phyloP scores from a whole-genome alignment of 768 basidiomycete species.

The Galerina sulciceps region DNA sequence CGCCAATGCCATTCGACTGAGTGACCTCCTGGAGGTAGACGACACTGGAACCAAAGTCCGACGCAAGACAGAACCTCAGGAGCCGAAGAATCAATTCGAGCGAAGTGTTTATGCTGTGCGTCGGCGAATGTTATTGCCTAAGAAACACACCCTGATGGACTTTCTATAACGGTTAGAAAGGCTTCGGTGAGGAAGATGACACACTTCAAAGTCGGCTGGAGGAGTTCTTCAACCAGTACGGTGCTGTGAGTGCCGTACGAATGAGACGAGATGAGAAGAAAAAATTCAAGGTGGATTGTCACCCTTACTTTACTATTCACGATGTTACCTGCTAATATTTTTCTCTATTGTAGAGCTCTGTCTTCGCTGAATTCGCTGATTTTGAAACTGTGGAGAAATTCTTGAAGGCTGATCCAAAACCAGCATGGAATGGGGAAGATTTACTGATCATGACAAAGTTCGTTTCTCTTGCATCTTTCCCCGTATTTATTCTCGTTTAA shows the following conservation, averaged over 20 bases:
- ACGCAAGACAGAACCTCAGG: conserved; percentile 73
- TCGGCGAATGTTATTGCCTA: conserved; percentile 19
- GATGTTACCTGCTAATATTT: background rate
- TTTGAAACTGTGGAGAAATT: conserved; percentile 72
- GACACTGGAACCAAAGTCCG: conserved; percentile 74
- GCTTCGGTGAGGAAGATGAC: conserved; percentile 71
- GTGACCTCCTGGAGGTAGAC: conserved; percentile 71
- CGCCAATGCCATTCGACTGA: conserved; percentile 61
- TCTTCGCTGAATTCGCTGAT: conserved; percentile 90
- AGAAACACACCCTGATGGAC: background rate
- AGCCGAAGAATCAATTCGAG: conserved; percentile 79
- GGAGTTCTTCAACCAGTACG: conserved; percentile 79
- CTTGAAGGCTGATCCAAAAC: conserved; percentile 81
- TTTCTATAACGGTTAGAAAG: conserved; percentile 64
- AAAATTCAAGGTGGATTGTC: conserved; percentile 75
- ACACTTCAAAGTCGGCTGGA: conserved; percentile 77
- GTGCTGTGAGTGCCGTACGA: conserved; percentile 78
- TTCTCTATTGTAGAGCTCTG: conserved; percentile 64
- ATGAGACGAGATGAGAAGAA: conserved; percentile 87
- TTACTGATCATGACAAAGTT: conserved; percentile 90
- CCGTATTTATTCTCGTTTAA: background rate
- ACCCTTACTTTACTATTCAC: background rate
- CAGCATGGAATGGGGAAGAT: conserved; percentile 76
- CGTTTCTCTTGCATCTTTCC: conserved; percentile 22
- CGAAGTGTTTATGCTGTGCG: conserved; percentile 89